Evolutionary conservation across 148 eudicot genomes (phyloP).

Genomic region (Vaccinium macrocarpon): DNA sequence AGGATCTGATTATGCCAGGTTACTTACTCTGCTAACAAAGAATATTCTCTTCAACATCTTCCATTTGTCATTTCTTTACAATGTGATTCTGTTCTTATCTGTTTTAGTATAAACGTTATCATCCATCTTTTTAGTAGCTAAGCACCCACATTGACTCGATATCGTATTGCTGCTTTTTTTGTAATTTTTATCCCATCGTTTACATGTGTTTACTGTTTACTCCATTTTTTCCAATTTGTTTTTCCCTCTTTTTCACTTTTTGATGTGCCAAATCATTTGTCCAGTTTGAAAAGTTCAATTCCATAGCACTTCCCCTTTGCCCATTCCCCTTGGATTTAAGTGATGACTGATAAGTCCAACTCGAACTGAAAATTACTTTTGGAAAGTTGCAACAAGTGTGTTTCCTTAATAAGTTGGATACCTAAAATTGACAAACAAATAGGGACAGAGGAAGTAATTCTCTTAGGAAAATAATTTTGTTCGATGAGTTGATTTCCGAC

Average conservation of each 20-base stretch:
- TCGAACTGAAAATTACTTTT: background rate
- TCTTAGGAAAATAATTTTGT: background rate
- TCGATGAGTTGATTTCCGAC: slow-evolving; percentile 18
- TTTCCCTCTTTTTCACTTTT: background rate
- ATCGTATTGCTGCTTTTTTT: background rate
- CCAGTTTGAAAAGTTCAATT: background rate
- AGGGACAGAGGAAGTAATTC: background rate
- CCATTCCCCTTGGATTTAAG: background rate
- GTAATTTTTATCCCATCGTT: background rate
- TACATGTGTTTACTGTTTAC: background rate
- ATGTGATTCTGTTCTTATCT: background rate
- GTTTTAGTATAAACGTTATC: background rate
- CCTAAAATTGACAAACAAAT: background rate
- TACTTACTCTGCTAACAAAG: slow-evolving; percentile 13
- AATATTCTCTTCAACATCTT: background rate
- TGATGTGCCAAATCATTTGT: background rate
- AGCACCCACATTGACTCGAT: background rate
- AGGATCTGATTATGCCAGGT: slow-evolving; percentile 98
- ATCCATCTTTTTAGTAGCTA: slow-evolving; percentile 6
- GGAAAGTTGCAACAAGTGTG: background rate
- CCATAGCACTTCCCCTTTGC: background rate
- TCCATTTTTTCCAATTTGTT: background rate
- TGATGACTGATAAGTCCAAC: background rate
- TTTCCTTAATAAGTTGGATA: background rate
- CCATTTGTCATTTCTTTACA: background rate